A percentile compares a stretch with the other conserved stretches of the same genome.
These are phyloP conservation scores for Kodamaea lidongshanica DNA, from an alignment of 805 yeast genomes.

Conservation along the genomic window DNA sequence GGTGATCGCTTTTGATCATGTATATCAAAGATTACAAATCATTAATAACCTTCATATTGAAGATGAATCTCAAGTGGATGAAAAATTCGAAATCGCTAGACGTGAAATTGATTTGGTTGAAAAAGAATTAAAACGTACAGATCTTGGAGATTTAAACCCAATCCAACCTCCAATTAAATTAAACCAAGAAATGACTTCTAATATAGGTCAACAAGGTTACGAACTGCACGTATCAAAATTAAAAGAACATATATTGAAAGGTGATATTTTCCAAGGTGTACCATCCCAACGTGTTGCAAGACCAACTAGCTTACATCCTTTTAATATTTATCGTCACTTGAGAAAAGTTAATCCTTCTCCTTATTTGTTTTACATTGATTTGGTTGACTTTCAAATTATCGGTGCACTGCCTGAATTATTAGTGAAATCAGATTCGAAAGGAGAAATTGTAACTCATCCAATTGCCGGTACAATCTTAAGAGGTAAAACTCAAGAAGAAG, in stretches of 20 bases:
- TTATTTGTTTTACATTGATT: constrained; percentile 88
- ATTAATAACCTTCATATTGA: constrained; percentile 66
- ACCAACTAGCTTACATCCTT: constrained; percentile 93
- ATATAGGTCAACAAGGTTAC: constrained; percentile 91
- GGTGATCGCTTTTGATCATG: constrained; percentile 89
- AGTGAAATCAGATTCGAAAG: constrained; percentile 69
- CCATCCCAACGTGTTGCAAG: constrained; percentile 96
- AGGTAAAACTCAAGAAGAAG: constrained; percentile 89
- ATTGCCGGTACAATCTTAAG: constrained; percentile 95
- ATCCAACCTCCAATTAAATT: constrained; percentile 66
- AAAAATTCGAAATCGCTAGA: constrained; percentile 49
- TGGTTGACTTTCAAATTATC: constrained; percentile 84
- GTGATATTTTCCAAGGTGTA: constrained; percentile 96
- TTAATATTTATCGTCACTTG: constrained; percentile 89
- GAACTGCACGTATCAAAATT: constrained; percentile 71
- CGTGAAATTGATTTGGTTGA: constrained; percentile 54
- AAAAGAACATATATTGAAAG: constrained; percentile 77
- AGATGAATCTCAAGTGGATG: constrained; percentile 20
- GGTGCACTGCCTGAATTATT: constrained; percentile 97
- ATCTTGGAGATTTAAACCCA: constrained; percentile 51
- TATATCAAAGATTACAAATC: constrained; percentile 86
- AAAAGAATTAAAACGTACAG: constrained; percentile 38
- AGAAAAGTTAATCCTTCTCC: constrained; percentile 98
- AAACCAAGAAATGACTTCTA: constrained; percentile 71
- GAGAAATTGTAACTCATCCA: constrained; percentile 87